Conservation (phyloP, 192 early-diverging fungal species). For the Spinellus fusiger region DNA sequence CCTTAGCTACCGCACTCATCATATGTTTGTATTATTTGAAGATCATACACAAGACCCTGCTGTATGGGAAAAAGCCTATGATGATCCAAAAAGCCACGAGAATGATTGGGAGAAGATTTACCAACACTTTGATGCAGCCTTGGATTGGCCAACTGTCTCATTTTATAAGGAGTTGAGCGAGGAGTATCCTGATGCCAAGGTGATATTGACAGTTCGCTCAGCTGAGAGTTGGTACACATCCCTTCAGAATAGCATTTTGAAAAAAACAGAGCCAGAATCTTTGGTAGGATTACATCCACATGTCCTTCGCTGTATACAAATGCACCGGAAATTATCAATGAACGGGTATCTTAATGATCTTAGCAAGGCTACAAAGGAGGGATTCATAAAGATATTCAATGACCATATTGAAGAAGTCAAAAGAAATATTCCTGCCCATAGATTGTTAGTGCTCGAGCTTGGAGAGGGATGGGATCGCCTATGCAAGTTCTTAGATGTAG, state of each 20-base stretch:
- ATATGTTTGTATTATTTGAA: constrained; percentile 8
- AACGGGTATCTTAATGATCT: neutral
- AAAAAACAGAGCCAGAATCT: neutral
- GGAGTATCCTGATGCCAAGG: constrained; percentile 24
- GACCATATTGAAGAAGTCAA: constrained; percentile 11
- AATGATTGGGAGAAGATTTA: constrained; percentile 14
- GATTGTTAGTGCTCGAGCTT: neutral
- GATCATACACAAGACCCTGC: constrained; percentile 1
- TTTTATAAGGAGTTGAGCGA: constrained; percentile 14
- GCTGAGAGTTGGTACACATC: constrained; percentile 19
- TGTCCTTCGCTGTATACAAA: too few species aligned
- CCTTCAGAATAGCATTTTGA: neutral
- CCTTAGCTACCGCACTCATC: constrained; percentile 16
- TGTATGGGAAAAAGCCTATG: neutral
- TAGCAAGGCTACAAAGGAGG: neutral
- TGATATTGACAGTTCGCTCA: constrained; percentile 13
- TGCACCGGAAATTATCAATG: too few species aligned
- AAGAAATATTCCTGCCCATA: neutral
- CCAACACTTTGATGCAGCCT: constrained; percentile 13
- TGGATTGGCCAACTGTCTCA: constrained; percentile 11
- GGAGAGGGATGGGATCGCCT: constrained; percentile 8
- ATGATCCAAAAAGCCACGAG: neutral
- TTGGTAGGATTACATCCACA: too few species aligned
- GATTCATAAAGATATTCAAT: neutral
- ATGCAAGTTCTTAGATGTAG: neutral